These are phyloP conservation scores for Reticulascus tulasneorum DNA, from an alignment of 2,329 filamentous ascomycete genomes.

Conservation along the genomic window DNA sequence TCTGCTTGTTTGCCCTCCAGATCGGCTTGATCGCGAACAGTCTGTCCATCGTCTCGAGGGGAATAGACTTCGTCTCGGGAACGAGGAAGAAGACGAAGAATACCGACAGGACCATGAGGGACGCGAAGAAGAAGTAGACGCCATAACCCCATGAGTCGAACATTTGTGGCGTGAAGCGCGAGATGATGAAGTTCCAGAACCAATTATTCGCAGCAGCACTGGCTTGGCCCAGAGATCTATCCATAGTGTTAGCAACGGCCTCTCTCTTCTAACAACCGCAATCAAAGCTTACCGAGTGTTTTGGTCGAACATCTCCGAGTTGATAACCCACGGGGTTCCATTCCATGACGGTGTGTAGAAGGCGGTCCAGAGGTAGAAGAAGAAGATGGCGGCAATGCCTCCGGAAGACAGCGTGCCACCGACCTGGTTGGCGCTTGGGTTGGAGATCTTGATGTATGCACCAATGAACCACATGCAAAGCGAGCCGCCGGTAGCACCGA, in stretches of 20 bases:
- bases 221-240: constrained; percentile 61
- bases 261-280: no score
- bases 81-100: constrained; percentile 60
- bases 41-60: constrained; percentile 61
- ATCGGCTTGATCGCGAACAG: constrained; percentile 51
- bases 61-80: constrained; percentile 63
- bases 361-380: constrained; percentile 72
- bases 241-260: neutral
- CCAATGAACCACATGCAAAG: constrained; percentile 59
- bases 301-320: constrained; percentile 71
- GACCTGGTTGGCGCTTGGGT: constrained; percentile 23
- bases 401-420: constrained; percentile 30
- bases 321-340: constrained; percentile 72
- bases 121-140: constrained; percentile 67
- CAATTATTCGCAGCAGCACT: constrained; percentile 69
- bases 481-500: constrained; percentile 54
- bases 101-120: constrained; percentile 54
- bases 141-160: constrained; percentile 55
- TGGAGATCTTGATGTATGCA: constrained; percentile 47
- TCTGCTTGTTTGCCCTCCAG: constrained; percentile 34
- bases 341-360: constrained; percentile 73
- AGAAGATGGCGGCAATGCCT: constrained; percentile 59
- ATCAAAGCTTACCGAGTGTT: constrained; percentile 32
- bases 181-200: constrained; percentile 69
- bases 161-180: constrained; percentile 65